Base-by-base conservation (phyloP, 164 flowering plant genomes). In the Sextonia rubra region DNA sequence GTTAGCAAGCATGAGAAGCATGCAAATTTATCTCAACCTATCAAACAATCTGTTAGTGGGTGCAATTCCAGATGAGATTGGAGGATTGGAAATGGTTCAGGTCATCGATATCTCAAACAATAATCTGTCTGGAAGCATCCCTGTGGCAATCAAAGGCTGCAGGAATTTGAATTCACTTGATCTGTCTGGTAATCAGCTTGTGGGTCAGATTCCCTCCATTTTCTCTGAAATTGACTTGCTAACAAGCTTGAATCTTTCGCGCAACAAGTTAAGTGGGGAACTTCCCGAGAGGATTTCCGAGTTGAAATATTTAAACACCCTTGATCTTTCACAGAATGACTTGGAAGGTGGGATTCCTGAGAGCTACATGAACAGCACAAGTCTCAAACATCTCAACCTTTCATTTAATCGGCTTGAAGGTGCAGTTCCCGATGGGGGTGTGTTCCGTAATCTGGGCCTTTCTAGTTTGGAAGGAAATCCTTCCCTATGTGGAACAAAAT, bases 371-470 rank as follows among this genome's bases (percentile, higher is more conserved):
- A 83, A 82, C 74, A 55, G 84, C 29, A 74, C 86, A 22, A 80
- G 69, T 47, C 77, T 91, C 78, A 86, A 85, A 68, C 71, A 73
- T 70, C 81, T 93, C 71, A 88, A 90, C 77, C 89, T 92, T 81
- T 89, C 94, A 27, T 85, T 82, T 87, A 93, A 91, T 76, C 83
- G 79, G 48, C 87, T 93, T 17, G 82, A 85, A 77, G 98, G 98
- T 8, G 85, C 52, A 29, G 84, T 93, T 58, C 93, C 94, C 4
- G 76, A 79, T 29, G 15, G 68, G 2, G 96, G 96, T 15, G 74
- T 87, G 61, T 89, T 92, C 60, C 56, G 9, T 63, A 77, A 73
- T 72, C 75, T 84, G 17, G 78, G 70, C 60, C 52, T 78, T 12
- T 81, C 86, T 1, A 76, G 77, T 78, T 82, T 92, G 75, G 74